Conservation (phyloP, 2,329 filamentous ascomycete species). For the Emergomyces orientalis region DNA sequence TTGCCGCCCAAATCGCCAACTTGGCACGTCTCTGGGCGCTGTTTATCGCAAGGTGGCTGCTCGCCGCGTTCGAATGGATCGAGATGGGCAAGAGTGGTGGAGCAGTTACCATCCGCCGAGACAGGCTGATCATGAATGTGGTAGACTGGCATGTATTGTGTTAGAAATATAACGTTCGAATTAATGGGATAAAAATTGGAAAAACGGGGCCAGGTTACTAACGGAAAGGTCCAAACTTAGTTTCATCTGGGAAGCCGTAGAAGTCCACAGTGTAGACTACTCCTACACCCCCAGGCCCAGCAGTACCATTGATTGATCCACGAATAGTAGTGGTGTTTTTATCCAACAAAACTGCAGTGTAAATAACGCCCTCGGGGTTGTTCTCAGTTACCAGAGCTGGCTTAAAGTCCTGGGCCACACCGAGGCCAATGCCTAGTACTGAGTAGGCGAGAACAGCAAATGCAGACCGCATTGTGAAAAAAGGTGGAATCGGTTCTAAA, state of each 20-base stretch:
- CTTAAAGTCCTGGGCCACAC: slow-evolving; percentile 25
- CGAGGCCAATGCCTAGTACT: slow-evolving; percentile 19
- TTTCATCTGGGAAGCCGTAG: slow-evolving; percentile 46
- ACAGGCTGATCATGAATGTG: slow-evolving; percentile 62
- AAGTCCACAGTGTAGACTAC: slow-evolving; percentile 49
- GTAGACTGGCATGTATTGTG: slow-evolving; percentile 45
- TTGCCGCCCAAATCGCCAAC: slow-evolving; percentile 71
- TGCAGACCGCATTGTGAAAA: slow-evolving; percentile 15
- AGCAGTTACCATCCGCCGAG: slow-evolving; percentile 61
- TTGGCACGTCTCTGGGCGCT: slow-evolving; percentile 56
- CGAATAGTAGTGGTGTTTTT: slow-evolving; percentile 47
- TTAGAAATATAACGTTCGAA: slow-evolving; percentile 9
- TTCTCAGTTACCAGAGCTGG: slow-evolving; percentile 45
- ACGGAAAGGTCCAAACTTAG: slow-evolving; percentile 51
- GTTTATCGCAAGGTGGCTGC: slow-evolving; percentile 49
- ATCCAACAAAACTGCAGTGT: slow-evolving; percentile 49
- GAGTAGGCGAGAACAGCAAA: slow-evolving; percentile 15
- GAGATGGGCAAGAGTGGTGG: slow-evolving; percentile 55
- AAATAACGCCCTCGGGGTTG: slow-evolving; percentile 49
- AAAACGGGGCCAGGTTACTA: slow-evolving; percentile 27
- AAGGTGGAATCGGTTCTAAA: not conserved
- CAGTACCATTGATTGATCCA: slow-evolving; percentile 43
- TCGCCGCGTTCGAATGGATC: slow-evolving; percentile 62
- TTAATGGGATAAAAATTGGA: too few relatives aligned
- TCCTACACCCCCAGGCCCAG: slow-evolving; percentile 44